Base-by-base conservation (phyloP, 2,329 filamentous ascomycete genomes). In the Oidium heveae region DNA sequence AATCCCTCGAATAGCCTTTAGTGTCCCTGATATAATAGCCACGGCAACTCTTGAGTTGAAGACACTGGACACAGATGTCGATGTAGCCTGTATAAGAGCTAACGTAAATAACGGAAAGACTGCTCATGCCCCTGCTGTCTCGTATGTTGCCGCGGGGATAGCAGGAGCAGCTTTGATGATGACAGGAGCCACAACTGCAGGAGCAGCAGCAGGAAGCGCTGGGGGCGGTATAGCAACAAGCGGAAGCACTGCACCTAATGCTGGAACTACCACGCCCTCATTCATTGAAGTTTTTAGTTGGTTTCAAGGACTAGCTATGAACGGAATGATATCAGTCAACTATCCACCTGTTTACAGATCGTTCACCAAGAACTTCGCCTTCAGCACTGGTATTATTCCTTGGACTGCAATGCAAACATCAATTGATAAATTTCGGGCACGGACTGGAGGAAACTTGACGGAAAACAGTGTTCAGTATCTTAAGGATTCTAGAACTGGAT, bases 281-380 rank as follows among this genome's bases (percentile, higher is more conserved):
- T 95, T 96, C 65, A 74, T 74, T 47, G 86, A 95, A 63, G 80
- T 93, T 51, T 75, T 94, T 60, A 80, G 82, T 58, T 93, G 85
- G 77, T 94, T 96, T 67, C 88, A 96, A 68, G 82, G 83, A 52
- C 84, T 96, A 73, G 87, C 91, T 32, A 83, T 91, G 72, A 95
- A 91, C 67, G 88, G 91, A 59, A 96, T 96, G 91, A 74, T 94
- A 66, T 93, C 85, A 57, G 88, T 93, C 62, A 77, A 81, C 62
- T 87, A 94, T 61, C 91, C 91, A 4, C 72, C 78, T 37, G 79
- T 96, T 39, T 96, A 96, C 70, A 79, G 81, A 61, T 89, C 80
- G 66, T 98, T 94, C 68, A 72, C 83, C 58, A 85, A 85, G 70
- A 96, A 96, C 70, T 96, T 98, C 66, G 88, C 74, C 50, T 96